phyloP scores from a whole-genome alignment of 345 rosid genomes.

The Barbarea vulgaris region DNA sequence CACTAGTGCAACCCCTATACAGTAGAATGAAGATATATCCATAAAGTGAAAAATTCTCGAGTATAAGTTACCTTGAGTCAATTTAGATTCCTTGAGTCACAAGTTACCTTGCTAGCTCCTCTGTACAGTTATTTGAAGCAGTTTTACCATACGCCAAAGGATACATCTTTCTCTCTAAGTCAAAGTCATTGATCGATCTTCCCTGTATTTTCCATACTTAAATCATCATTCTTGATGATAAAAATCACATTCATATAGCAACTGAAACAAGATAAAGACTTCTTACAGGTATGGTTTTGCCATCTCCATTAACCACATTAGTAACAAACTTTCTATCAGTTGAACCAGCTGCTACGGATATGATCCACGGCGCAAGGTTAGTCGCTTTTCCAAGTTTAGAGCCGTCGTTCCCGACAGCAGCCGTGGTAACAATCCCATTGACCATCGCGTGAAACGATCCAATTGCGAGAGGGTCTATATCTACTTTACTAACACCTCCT shows the following conservation, averaged over 20 bases:
- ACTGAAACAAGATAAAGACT: no score
- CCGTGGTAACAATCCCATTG: constrained; percentile 63
- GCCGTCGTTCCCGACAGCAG: constrained; percentile 55
- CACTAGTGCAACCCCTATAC: constrained; percentile 36
- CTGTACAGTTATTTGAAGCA: constrained; percentile 17
- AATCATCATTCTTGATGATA: no score
- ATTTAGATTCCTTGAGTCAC: neutral
- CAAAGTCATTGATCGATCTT: constrained; percentile 39
- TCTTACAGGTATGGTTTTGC: constrained; percentile 43
- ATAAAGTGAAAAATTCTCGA: neutral
- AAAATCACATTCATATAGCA: no score
- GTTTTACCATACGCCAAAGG: constrained; percentile 38
- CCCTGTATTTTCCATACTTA: no score
- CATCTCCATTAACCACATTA: constrained; percentile 50
- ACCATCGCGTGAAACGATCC: constrained; percentile 64
- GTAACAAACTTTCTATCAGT: constrained; percentile 57
- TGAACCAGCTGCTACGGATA: constrained; percentile 70
- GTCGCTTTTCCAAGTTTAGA: constrained; percentile 37
- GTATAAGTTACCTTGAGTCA: constrained; percentile 31
- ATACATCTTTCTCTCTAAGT: constrained; percentile 24
- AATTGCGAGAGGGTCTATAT: constrained; percentile 48
- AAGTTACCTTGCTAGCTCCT: constrained; percentile 26
- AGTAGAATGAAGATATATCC: neutral
- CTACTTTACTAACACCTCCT: constrained; percentile 42
- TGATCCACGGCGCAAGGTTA: constrained; percentile 64